Conservation (phyloP, 2,329 filamentous ascomycete genomes). For the Tolypocladium ovalisporum region DNA sequence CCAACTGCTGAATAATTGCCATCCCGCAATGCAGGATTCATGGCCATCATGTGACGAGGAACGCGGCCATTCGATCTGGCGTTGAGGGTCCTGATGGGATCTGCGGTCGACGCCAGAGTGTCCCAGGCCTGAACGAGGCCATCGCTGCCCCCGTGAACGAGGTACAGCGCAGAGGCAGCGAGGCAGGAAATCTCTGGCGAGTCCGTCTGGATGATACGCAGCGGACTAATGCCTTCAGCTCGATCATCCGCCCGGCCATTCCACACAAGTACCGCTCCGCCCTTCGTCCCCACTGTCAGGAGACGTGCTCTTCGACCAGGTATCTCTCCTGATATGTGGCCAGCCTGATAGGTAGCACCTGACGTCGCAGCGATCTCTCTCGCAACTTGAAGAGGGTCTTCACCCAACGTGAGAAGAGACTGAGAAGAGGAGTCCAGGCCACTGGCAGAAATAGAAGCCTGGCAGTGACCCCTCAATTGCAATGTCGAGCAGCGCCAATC, state of each 20-base stretch:
- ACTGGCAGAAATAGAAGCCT: constrained; percentile 55
- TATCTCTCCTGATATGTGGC: constrained; percentile 44
- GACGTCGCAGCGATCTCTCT: constrained; percentile 38
- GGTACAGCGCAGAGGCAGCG: constrained; percentile 72
- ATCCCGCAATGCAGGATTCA: constrained; percentile 48
- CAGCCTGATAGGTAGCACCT: constrained; percentile 27
- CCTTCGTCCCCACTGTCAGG: constrained; percentile 69
- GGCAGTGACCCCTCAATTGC: constrained; percentile 45
- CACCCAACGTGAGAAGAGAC: constrained; percentile 58
- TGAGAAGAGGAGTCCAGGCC: constrained; percentile 66
- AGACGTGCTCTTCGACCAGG: constrained; percentile 78
- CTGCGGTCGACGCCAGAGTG: constrained; percentile 68
- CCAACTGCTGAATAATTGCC: constrained; percentile 73
- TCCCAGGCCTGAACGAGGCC: constrained; percentile 96
- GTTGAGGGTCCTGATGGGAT: constrained; percentile 77
- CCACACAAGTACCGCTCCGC: constrained; percentile 72
- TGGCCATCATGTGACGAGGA: constrained; percentile 54
- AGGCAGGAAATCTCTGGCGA: constrained; percentile 79
- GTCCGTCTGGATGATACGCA: constrained; percentile 80
- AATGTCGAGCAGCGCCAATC: constrained; percentile 19
- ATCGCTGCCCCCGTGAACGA: constrained; percentile 90
- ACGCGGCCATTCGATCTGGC: constrained; percentile 74
- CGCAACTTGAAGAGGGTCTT: constrained; percentile 55
- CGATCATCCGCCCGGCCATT: constrained; percentile 56
- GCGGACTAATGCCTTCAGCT: constrained; percentile 45